Base-by-base conservation (phyloP, 1,284 basidiomycete genomes). In the Trichosporon asahii region DNA sequence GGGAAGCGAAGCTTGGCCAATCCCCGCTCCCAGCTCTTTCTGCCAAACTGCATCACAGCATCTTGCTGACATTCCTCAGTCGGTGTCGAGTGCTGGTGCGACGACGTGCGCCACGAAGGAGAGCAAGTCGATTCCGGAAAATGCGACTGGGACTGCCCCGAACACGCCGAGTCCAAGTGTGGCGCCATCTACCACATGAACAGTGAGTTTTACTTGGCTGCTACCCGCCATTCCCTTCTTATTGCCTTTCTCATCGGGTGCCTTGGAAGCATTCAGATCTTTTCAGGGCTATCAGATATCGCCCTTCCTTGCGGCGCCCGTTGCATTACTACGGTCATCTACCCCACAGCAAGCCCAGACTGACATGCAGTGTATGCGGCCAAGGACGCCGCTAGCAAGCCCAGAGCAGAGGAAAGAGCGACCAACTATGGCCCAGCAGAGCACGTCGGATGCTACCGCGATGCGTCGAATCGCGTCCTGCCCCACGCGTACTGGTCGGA, bases 281-380 rank as follows among this genome's bases (percentile, higher is more conserved):
- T 37, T 12, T 37, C 40, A 44, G 40, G 40, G 40, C 40, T 44
- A 44, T 44, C 40, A n/a, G 40, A 44, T 18, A n/a, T n/a, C n/a
- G n/a, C n/a, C n/a, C n/a, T n/a, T n/a, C n/a, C n/a, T n/a, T n/a
- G n/a, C n/a, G n/a, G n/a, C n/a, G n/a, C n/a, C n/a, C n/a, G n/a
- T n/a, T n/a, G n/a, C n/a, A n/a, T n/a, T n/a, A n/a, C n/a, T n/a
- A n/a, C n/a, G n/a, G n/a, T n/a, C n/a, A n/a, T n/a, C n/a, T n/a
- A n/a, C n/a, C n/a, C n/a, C n/a, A n/a, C n/a, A n/a, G n/a, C n/a
- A n/a, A n/a, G n/a, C n/a, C n/a, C n/a, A n/a, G n/a, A n/a, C 15
- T 44, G 40, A 44, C 40, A 15, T 65, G 80, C 25, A 37, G 68
- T 83, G 40, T 84, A 75, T 73, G 27, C 23, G 27, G 6, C 15